phyloP scores from a whole-genome alignment of 129 eudicot genomes.

The Centaurea solstitialis region DNA sequence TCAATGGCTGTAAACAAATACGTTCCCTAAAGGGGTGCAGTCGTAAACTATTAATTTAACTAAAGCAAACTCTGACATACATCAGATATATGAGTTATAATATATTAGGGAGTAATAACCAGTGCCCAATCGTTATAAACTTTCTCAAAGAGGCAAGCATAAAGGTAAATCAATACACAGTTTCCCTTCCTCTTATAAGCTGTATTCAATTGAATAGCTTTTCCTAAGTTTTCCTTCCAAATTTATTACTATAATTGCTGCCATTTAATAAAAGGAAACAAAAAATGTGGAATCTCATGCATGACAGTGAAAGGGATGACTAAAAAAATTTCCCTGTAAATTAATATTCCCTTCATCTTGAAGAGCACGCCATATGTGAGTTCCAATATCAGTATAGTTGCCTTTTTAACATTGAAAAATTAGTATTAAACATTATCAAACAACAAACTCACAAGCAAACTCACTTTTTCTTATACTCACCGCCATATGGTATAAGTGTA shows the following conservation, averaged over 20 bases:
- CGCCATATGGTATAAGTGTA: neutral
- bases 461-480: neutral
- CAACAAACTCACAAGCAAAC: neutral
- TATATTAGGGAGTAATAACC: neutral
- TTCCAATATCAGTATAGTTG: neutral
- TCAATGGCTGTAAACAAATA: neutral
- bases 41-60: neutral
- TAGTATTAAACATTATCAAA: neutral
- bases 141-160: neutral
- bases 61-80: neutral
- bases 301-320: neutral
- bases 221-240: neutral
- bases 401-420: neutral
- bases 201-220: neutral
- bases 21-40: neutral
- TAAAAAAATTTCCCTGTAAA: neutral
- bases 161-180: neutral
- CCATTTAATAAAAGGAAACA: neutral
- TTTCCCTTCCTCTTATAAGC: neutral
- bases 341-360: constrained; percentile 1
- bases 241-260: neutral
- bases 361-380: neutral
- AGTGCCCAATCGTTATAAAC: neutral
- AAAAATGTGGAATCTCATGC: neutral
- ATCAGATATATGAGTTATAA: neutral